phyloP scores from a whole-genome alignment of 768 basidiomycete species.

The Amanita pallidorosea region DNA sequence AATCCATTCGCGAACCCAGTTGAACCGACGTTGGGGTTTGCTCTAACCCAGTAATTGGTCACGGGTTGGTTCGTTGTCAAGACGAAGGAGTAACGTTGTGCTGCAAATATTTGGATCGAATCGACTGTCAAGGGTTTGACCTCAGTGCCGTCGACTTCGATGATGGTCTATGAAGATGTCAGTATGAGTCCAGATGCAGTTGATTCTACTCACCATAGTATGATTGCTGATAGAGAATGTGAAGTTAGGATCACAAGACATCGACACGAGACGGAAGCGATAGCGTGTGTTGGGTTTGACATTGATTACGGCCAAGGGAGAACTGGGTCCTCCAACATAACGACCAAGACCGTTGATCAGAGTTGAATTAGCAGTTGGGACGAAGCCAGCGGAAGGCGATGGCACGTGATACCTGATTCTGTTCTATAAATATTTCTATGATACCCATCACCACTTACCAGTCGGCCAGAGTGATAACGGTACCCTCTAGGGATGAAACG shows the following conservation, averaged over 20 bases:
- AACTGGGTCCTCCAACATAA: slow-evolving; percentile 26
- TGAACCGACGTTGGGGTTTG: slow-evolving; percentile 18
- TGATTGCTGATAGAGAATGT: slow-evolving; percentile 35
- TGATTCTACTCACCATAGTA: slow-evolving; percentile 13
- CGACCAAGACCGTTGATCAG: slow-evolving; percentile 46
- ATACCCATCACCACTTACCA: slow-evolving; percentile 21
- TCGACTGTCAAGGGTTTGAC: slow-evolving; percentile 24
- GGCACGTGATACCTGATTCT: slow-evolving; percentile 24
- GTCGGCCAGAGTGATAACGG: slow-evolving; percentile 39
- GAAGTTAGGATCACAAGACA: slow-evolving; percentile 38
- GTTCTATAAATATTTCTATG: neutral
- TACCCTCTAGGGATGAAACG: slow-evolving; percentile 12
- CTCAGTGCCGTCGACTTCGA: slow-evolving; percentile 28
- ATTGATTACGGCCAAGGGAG: slow-evolving; percentile 31
- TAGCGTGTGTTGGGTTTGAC: slow-evolving; percentile 32
- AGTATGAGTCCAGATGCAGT: neutral
- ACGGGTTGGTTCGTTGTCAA: slow-evolving; percentile 25
- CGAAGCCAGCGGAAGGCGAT: slow-evolving; percentile 11
- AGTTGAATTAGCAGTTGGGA: slow-evolving; percentile 23
- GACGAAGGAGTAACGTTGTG: slow-evolving; percentile 35
- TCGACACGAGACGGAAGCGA: slow-evolving; percentile 41
- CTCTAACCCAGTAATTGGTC: slow-evolving; percentile 35
- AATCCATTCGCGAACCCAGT: slow-evolving; percentile 22
- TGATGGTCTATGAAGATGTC: slow-evolving; percentile 16
- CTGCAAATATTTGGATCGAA: slow-evolving; percentile 29